Base-by-base conservation (phyloP, 805 yeast genomes). In the Lipomyces sp. region DNA sequence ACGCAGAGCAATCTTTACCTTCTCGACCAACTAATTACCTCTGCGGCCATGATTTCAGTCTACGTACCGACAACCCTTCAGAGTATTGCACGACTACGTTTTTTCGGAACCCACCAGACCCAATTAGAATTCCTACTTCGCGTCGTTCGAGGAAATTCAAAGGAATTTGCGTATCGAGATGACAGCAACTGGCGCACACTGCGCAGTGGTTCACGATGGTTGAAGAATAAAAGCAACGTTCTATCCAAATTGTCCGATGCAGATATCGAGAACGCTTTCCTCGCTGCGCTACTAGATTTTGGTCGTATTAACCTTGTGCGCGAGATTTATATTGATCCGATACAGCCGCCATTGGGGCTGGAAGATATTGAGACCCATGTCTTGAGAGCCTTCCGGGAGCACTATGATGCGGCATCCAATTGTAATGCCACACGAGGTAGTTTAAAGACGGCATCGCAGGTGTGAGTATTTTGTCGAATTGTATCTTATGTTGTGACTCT, bases 381-480 rank as follows among this genome's bases (percentile, higher is more conserved):
- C 2, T 54, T 74, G 55, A 60, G 60, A 2, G 66, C 74, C 18
- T 82, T 82, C 63, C 80, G 84, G 80, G 75, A 76, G 42, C 80
- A 79, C 62, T 82, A 78, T 69, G 82, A 82, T 59, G 73, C 72
- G 42, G 83, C 85, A 0, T 72, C 83, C 0, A 82, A 79, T 69
- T 82, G 84, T 4, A 75, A 77, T 33, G 73, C 74, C 34, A 70
- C 76, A 3, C 74, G 81, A 62, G 83, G 83, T 4, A 80, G 79
- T 29, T 75, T 83, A 74, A 73, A 72, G 37, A 78, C 78, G 50
- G 83, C 83, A 0, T 67, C 72, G 34, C 30, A 73, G 71, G 59
- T 69, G 69, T 67, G 62, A 24, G 69, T 51, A 42, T 11, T 45
- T 24, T 6, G 18, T 29, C 15, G 10, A 32, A 30, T 7, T 39